phyloP scores from a whole-genome alignment of 2,329 filamentous ascomycete genomes.

The Zymoseptoria passerinii region DNA sequence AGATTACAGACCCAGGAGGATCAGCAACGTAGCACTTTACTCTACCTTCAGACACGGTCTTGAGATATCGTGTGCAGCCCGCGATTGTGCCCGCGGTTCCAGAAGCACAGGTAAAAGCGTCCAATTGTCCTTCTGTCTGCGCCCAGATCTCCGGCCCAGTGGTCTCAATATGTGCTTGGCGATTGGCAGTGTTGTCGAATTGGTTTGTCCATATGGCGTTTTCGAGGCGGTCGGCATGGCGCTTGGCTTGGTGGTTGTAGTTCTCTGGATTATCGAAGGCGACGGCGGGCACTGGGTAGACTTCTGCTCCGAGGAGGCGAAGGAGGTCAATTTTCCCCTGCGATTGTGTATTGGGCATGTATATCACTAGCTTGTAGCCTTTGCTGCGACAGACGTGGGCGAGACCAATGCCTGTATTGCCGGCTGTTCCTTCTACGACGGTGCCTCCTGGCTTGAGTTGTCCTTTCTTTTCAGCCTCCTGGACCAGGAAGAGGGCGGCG shows the following conservation, averaged over 20 bases:
- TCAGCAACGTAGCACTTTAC: constrained; percentile 89
- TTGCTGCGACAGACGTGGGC: constrained; percentile 89
- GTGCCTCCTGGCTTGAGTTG: constrained; percentile 79
- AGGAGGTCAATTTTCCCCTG: constrained; percentile 96
- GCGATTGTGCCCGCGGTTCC: constrained; percentile 89
- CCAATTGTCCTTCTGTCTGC: constrained; percentile 75
- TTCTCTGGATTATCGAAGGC: constrained; percentile 92
- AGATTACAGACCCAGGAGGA: constrained; percentile 85
- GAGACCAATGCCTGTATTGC: constrained; percentile 95
- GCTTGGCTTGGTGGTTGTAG: constrained; percentile 91
- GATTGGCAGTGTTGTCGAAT: constrained; percentile 94
- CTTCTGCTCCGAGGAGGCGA: constrained; percentile 82
- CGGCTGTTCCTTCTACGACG: constrained; percentile 92
- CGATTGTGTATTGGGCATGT: constrained; percentile 98
- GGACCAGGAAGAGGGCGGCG: constrained; percentile 86
- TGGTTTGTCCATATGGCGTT: constrained; percentile 98
- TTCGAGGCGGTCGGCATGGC: constrained; percentile 77
- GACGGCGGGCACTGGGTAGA: constrained; percentile 91
- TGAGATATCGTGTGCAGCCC: constrained; percentile 79
- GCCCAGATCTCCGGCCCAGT: constrained; percentile 96
- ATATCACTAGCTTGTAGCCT: constrained; percentile 93
- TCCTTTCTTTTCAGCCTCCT: constrained; percentile 83
- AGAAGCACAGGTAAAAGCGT: constrained; percentile 92
- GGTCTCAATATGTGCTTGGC: constrained; percentile 89
- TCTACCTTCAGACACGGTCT: constrained; percentile 65